Evolutionary conservation across 2,329 filamentous ascomycete genomes (phyloP).

Genomic region (Nigrograna mackinnonii): DNA sequence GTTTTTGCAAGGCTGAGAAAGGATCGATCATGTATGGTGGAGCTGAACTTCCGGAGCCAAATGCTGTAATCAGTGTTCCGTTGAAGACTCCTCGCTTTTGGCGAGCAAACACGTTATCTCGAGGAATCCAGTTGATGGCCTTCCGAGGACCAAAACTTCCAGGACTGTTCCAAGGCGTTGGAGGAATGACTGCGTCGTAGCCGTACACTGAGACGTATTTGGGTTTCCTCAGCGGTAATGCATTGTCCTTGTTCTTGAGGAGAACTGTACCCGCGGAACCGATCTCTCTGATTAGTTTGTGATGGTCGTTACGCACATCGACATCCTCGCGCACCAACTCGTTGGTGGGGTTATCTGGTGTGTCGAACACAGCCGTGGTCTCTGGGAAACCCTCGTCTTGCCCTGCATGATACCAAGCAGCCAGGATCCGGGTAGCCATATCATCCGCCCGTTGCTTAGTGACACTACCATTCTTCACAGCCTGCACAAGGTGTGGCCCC

Average conservation of each 20-base stretch:
- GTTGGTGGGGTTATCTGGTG: too few relatives aligned
- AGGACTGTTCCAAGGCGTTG: too few relatives aligned
- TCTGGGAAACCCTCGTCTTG: conserved; percentile 46
- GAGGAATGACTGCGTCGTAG: conserved; percentile 55
- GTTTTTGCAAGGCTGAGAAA: not conserved
- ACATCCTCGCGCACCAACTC: too few relatives aligned
- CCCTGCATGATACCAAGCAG: conserved; percentile 48
- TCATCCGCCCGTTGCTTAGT: conserved; percentile 60
- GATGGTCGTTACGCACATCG: conserved; percentile 46
- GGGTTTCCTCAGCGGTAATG: conserved; percentile 56
- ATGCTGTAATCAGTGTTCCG: conserved; percentile 43
- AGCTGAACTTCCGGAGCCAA: too few relatives aligned
- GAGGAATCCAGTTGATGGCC: too few relatives aligned
- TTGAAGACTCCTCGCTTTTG: conserved; percentile 46
- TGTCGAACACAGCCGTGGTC: too few relatives aligned
- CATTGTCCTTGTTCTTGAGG: conserved; percentile 54
- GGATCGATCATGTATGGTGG: too few relatives aligned
- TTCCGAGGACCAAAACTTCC: too few relatives aligned
- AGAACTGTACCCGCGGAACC: conserved; percentile 46
- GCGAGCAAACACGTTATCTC: conserved; percentile 50
- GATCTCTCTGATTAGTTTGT: conserved; percentile 43
- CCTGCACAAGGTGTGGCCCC: conserved; percentile 29
- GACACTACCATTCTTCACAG: conserved; percentile 58
- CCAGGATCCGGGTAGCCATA: conserved; percentile 60
- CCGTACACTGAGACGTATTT: conserved; percentile 64